These are phyloP conservation scores for Diversispora epigaea DNA, from an alignment of 192 early-diverging fungal genomes.

Conservation along the genomic window DNA sequence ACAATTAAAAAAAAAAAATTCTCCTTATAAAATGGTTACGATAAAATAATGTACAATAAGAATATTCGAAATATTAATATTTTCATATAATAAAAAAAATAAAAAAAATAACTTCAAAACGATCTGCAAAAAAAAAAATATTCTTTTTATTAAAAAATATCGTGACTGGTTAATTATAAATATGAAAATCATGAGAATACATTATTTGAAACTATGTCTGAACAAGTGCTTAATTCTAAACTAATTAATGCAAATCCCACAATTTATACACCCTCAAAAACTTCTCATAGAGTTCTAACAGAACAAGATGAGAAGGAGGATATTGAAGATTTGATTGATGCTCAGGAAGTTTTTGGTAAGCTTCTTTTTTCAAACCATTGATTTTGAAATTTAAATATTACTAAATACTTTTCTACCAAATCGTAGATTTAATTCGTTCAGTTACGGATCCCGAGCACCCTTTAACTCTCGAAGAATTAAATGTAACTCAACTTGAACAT, in stretches of 20 bases:
- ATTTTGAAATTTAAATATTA: constrained; percentile 8
- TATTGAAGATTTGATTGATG: constrained; percentile 73
- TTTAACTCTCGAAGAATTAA: constrained; percentile 94
- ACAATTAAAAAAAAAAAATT: too few species aligned
- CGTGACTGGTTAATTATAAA: too few species aligned
- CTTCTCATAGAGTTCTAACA: constrained; percentile 39
- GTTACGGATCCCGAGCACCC: constrained; percentile 99
- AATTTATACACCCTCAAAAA: constrained; percentile 66
- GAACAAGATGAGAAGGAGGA: constrained; percentile 73
- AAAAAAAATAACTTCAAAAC: too few species aligned
- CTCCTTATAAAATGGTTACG: too few species aligned
- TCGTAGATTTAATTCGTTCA: constrained; percentile 82
- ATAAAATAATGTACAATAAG: too few species aligned
- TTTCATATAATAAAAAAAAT: too few species aligned
- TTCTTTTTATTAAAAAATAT: too few species aligned
- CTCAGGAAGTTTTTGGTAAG: constrained; percentile 84
- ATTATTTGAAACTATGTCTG: too few species aligned
- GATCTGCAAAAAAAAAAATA: too few species aligned
- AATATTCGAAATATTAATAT: too few species aligned
- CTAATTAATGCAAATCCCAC: constrained; percentile 74
- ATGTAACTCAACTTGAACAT: constrained; percentile 86
- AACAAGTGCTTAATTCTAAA: neutral
- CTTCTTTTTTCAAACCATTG: neutral
- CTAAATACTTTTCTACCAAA: neutral
- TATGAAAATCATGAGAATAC: too few species aligned